These are phyloP conservation scores for Auriculariales sp. DNA, from an alignment of 768 basidiomycete genomes.

Conservation along the genomic window DNA sequence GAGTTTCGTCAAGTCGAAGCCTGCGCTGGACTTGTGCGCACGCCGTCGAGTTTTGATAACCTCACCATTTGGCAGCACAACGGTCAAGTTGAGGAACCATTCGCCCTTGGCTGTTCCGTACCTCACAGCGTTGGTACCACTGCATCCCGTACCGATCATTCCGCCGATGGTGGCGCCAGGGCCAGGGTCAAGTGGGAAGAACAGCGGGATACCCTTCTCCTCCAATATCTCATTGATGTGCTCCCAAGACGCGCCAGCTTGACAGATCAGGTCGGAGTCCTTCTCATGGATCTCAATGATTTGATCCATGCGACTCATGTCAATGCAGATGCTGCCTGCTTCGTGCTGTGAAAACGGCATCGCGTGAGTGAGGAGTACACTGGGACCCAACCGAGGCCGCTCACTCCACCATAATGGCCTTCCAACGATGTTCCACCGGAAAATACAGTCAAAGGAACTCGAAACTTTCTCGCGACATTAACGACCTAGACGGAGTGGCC, in stretches of 20 bases:
- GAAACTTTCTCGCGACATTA: constrained; percentile 56
- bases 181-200: constrained; percentile 74
- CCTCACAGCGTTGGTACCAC: constrained; percentile 70
- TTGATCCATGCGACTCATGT: constrained; percentile 51
- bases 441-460: constrained; percentile 66
- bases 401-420: constrained; percentile 69
- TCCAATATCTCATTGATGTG: constrained; percentile 58
- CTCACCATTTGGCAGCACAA: constrained; percentile 71
- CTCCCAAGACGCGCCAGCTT: constrained; percentile 67
- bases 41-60: constrained; percentile 75
- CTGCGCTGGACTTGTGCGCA: constrained; percentile 73
- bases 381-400: constrained; percentile 10
- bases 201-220: constrained; percentile 55
- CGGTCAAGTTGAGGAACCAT: constrained; percentile 78
- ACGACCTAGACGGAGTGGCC: constrained; percentile 28
- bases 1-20: constrained; percentile 75
- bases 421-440: constrained; percentile 81
- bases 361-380: not conserved
- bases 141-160: constrained; percentile 80
- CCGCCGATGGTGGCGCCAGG: constrained; percentile 74
- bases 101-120: constrained; percentile 82
- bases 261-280: constrained; percentile 63
- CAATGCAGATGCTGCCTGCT: constrained; percentile 52
- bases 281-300: constrained; percentile 46
- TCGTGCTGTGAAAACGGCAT: constrained; percentile 18